phyloP scores from a whole-genome alignment of 2,329 filamentous ascomycete genomes.

The Pyrenochaeta sp. region DNA sequence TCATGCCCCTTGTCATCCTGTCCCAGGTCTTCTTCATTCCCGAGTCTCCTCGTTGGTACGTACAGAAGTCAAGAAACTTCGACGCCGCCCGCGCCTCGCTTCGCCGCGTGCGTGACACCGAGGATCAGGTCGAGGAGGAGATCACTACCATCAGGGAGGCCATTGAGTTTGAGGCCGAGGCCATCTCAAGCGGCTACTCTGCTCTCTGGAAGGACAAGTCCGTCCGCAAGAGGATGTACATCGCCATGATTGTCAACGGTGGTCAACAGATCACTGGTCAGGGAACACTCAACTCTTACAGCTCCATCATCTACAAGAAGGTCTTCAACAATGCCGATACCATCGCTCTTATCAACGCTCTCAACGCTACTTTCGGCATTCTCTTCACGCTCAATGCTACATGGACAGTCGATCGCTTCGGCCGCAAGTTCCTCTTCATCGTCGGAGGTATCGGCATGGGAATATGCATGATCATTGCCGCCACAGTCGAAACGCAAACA shows the following conservation, averaged over 20 bases:
- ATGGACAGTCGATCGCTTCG: constrained; percentile 76
- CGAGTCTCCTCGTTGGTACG: constrained; percentile 73
- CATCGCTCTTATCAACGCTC: constrained; percentile 76
- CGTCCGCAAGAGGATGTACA: constrained; percentile 69
- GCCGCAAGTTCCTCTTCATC: constrained; percentile 73
- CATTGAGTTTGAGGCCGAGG: constrained; percentile 75
- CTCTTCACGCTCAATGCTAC: constrained; percentile 76
- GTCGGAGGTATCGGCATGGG: constrained; percentile 73
- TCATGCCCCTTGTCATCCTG: constrained; percentile 71
- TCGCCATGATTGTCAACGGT: constrained; percentile 72
- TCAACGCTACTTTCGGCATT: constrained; percentile 77
- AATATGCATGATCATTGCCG: constrained; percentile 72
- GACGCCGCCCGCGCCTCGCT: constrained; percentile 68
- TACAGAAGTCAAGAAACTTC: constrained; percentile 66
- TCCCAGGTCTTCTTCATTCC: constrained; percentile 67
- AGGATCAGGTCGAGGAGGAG: constrained; percentile 72
- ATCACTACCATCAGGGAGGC: constrained; percentile 70
- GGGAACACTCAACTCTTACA: constrained; percentile 76
- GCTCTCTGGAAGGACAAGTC: constrained; percentile 75
- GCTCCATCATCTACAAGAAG: constrained; percentile 76
- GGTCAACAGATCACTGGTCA: constrained; percentile 77
- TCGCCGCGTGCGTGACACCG: constrained; percentile 67
- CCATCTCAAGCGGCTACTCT: constrained; percentile 67
- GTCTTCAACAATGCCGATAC: constrained; percentile 64
- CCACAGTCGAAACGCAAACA: constrained; percentile 64